Base-by-base conservation (phyloP, 2,329 filamentous ascomycete genomes). In the Elsinoe arachidis region DNA sequence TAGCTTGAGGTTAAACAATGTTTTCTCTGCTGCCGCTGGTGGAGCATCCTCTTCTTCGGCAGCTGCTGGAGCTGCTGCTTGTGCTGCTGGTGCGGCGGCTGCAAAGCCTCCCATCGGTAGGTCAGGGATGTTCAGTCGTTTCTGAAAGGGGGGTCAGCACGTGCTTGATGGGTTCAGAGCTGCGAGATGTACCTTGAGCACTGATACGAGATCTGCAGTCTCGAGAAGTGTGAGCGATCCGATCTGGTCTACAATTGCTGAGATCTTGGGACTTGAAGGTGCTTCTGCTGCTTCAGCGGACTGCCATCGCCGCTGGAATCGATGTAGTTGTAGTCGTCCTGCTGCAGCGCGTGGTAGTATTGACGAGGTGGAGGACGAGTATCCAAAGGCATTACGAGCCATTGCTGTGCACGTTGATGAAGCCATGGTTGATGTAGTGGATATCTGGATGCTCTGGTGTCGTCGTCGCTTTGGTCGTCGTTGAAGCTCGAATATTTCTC, bases 171-270 rank as follows among this genome's bases (percentile, higher is more conserved):
- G 14, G 53, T 12, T 3, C 17, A 30, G 5, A 44, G 19, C 4
- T 4, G 26, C 2, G 26, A 5, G 5, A 35, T 69, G 56, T 76
- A 97, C 93, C 88, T 99, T 99, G 71, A 99, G 79, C 74, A 85
- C 90, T 56, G 91, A 85, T 56, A 99, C 93, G 60, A 99, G 80
- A 72, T 97, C 93, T 59, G 95, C 92, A 38, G 93, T 99, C 82
- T 99, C 95, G 68, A 99, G 78, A 59, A 99, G 81, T 44, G 91
- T 99, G 82, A 99, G 86, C 82, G 93, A 86, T 76, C 92, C 95
- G 74, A 99, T 99, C 76, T 99, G 91, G 73, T 99, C 91, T 69
- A 99, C 93, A 69, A 99, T 99, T 60, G 82, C 83, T 66, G 85
- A 75, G 68, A 99, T 96, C 82, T 99, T 99, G 62, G 93, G 90